Evolutionary conservation across 345 rosid genomes (phyloP).

Genomic region (Ceriops zippeliana): DNA sequence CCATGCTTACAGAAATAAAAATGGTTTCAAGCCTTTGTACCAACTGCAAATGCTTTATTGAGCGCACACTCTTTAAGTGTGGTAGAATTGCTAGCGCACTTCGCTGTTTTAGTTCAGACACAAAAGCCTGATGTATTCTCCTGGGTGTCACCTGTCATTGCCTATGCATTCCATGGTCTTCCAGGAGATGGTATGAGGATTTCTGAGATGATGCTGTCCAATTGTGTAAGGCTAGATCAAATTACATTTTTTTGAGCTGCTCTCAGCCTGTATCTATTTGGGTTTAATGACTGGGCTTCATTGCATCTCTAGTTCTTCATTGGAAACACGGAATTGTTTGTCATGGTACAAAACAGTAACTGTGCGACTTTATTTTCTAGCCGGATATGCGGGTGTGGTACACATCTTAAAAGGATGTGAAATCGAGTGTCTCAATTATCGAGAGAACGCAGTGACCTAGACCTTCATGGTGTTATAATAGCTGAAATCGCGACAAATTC

Average conservation of each 20-base stretch:
- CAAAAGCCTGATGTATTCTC: constrained; percentile 51
- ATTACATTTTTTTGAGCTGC: constrained; percentile 51
- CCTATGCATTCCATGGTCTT: constrained; percentile 56
- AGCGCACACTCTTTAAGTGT: constrained; percentile 48
- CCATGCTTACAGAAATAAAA: constrained; percentile 45
- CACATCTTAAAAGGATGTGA: too few species aligned
- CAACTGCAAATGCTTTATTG: constrained; percentile 53
- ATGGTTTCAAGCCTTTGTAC: constrained; percentile 37
- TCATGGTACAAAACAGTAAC: too few species aligned
- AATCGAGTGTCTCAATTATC: too few species aligned
- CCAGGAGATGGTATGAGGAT: constrained; percentile 41
- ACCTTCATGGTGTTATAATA: too few species aligned
- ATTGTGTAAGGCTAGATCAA: constrained; percentile 51
- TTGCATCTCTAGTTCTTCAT: too few species aligned
- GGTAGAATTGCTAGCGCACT: constrained; percentile 48
- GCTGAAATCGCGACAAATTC: too few species aligned
- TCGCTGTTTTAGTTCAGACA: constrained; percentile 41
- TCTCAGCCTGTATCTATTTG: constrained; percentile 66
- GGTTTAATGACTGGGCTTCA: constrained; percentile 52
- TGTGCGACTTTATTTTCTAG: too few species aligned
- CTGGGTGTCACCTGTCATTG: constrained; percentile 63
- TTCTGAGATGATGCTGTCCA: constrained; percentile 46
- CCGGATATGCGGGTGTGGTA: too few species aligned
- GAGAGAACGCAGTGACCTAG: too few species aligned
- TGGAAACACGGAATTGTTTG: too few species aligned